Evolutionary conservation across 805 yeast species (phyloP), one percentile per base, ranked within the genome.

Genomic region (Candida tibetensis): DNA sequence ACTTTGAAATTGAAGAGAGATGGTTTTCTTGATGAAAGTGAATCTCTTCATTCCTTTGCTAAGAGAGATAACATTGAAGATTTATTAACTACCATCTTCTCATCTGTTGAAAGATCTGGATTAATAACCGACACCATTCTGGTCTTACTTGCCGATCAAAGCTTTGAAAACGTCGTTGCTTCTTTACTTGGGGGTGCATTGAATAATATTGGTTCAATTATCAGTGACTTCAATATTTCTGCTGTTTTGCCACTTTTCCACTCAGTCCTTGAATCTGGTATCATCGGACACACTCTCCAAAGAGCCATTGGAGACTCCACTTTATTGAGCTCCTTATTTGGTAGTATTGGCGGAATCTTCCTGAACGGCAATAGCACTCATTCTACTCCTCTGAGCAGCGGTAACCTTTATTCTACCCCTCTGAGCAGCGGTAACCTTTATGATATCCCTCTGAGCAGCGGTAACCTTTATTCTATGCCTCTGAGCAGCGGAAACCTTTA

Each of bases 51-150:
- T 19, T 35, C 30, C 5, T 21, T 45, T 18, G 37, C 28, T 10
- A 59, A 49, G 38, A 55, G 65, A 47, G 62, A 55, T 45, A 61
- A 61, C 34, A 44, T 60, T 31, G 58, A 52, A 34, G 62, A 59
- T 30, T 56, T 61, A 41, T 45, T 57, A 21, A 47, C 53, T 15
- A 61, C 65, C 6, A 45, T 61, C n/a, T 50, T 61, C 27, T 30
- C 46, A 2, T 45, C 64, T 3, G 52, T 59, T 36, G 58, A 48
- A 22, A 44, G 52, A 42, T 58, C 64, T 5, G 60, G 59, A 5
- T 45, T 61, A 28, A 34, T 61, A 28, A 50, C 46, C 29, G 57
- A 49, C 21, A 55, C 62, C 21, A 34, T 61, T 28, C 36, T 40
- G 37, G 40, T 47, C 8, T 48, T 61, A 35, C 48, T 61, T 17